Base-by-base conservation (phyloP, 352 stramenopile species). In the Globisporangium cederbergense region DNA sequence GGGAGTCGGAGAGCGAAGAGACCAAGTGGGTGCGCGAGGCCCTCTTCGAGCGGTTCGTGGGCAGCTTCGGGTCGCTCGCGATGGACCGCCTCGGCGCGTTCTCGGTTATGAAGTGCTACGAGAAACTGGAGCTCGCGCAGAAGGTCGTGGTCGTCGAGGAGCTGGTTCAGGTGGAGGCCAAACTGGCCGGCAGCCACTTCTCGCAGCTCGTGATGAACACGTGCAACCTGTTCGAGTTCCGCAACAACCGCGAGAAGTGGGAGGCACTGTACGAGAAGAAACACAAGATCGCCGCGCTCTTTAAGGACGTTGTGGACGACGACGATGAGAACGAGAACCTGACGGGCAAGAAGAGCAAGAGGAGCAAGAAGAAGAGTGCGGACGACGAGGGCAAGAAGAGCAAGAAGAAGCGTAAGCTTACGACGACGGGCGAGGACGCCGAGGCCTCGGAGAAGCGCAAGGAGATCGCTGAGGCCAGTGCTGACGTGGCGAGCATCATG, bases 51-150 rank as follows among this genome's bases (percentile, higher is more conserved):
- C 81, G 80, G 20, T 90, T 91, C 64, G 72, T 87, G 16, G 83
- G 86, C 16, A 83, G 79, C 45, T 94, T 94, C 52, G 80, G 78
- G 30, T 67, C 78, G 11, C 69, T 94, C 34, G 86, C 84, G 11
- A 75, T 88, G 62, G 83, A 94, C 62, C 86, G 86, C 13, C 77
- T 92, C 0, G 81, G 86, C 18, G 81, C 83, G 18, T 94, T 94
- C 58, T 86, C 81, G 25, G 86, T 92, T 30, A 91, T 94, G 67
- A 94, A 94, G 64, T 92, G 86, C 66, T 94, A 87, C 58, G 79
- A 91, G 54, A 75, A 74, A 45, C 64, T 94, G 38, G 55, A 71
- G 2, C 54, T 92, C 34, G 50, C 73, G 32, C 74, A 91, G 55
- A 92, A 92, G 67, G 80, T 76, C 40, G 70, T 77, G 16, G 78